Conservation (phyloP, 1,139 yeast species). For the Candida dubliniensis region DNA sequence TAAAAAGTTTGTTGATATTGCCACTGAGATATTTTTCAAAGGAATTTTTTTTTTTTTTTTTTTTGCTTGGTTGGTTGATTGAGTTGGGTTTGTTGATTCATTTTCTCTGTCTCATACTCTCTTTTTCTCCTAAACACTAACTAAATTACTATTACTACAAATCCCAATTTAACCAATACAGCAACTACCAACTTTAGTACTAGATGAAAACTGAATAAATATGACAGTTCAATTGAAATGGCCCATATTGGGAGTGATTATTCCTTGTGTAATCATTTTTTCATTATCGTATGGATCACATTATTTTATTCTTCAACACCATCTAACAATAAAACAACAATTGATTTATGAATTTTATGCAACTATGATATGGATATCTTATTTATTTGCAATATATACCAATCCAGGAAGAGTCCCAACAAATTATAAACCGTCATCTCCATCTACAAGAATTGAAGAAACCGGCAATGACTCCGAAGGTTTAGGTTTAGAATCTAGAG, state of each 20-base stretch:
- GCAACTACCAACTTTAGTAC: too few relatives aligned
- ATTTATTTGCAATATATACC: slow-evolving; percentile 50
- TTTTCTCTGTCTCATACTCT: background rate
- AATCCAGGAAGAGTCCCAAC: slow-evolving; percentile 68
- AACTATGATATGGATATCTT: slow-evolving; percentile 69
- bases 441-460: too few relatives aligned
- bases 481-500: too few relatives aligned
- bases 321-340: slow-evolving; percentile 41
- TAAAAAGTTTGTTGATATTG: too few relatives aligned
- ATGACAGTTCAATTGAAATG: slow-evolving; percentile 48
- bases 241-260: slow-evolving; percentile 40
- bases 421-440: slow-evolving; percentile 26
- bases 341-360: slow-evolving; percentile 49
- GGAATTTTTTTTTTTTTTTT: background rate
- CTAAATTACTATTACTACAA: too few relatives aligned
- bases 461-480: too few relatives aligned
- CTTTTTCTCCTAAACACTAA: too few relatives aligned
- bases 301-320: slow-evolving; percentile 52
- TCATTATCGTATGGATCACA: slow-evolving; percentile 67
- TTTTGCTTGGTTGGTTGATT: background rate
- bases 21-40: background rate
- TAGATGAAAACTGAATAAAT: background rate
- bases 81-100: background rate
- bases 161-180: too few relatives aligned
- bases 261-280: slow-evolving; percentile 65